A percentile compares a stretch with the other conserved stretches of the same genome.
Evolutionary conservation across 768 basidiomycete genomes (phyloP).

Genomic region (Obba rivulosa): DNA sequence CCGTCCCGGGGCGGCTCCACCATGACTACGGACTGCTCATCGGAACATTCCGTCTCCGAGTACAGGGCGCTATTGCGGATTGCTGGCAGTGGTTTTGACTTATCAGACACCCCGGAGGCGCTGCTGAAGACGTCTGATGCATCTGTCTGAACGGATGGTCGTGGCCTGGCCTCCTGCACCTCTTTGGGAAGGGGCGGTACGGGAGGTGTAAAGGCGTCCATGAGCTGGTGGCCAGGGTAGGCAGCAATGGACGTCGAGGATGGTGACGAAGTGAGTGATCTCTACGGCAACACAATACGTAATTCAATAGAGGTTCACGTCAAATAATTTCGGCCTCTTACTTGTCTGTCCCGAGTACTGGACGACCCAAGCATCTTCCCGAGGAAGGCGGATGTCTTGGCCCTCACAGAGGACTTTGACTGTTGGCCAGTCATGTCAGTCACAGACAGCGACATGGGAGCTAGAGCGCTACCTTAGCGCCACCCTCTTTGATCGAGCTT

Average conservation of each 20-base stretch:
- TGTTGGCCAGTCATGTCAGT: constrained; percentile 19
- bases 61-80: constrained; percentile 35
- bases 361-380: constrained; percentile 74
- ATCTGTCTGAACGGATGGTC: constrained; percentile 25
- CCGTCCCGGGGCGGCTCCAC: constrained; percentile 31
- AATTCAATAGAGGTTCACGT: constrained; percentile 5
- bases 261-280: constrained; percentile 21
- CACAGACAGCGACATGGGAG: constrained; percentile 5
- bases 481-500: constrained; percentile 18
- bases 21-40: constrained; percentile 54
- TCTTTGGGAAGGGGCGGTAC: constrained; percentile 43
- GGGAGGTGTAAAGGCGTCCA: constrained; percentile 33
- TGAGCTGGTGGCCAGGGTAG: constrained; percentile 28
- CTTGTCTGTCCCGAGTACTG: constrained; percentile 63
- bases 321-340: constrained; percentile 30
- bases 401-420: constrained; percentile 63
- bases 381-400: constrained; percentile 76
- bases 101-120: constrained; percentile 23
- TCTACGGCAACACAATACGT: constrained; percentile 8
- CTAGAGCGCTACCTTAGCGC: constrained; percentile 39
- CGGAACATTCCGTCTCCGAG: constrained; percentile 31
- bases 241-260: constrained; percentile 15
- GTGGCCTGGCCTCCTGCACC: constrained; percentile 15
- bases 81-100: constrained; percentile 61
- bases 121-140: constrained; percentile 48